These are phyloP conservation scores for Paramecium sexaurelia DNA, from an alignment of 73 alveolate species.

Conservation along the genomic window DNA sequence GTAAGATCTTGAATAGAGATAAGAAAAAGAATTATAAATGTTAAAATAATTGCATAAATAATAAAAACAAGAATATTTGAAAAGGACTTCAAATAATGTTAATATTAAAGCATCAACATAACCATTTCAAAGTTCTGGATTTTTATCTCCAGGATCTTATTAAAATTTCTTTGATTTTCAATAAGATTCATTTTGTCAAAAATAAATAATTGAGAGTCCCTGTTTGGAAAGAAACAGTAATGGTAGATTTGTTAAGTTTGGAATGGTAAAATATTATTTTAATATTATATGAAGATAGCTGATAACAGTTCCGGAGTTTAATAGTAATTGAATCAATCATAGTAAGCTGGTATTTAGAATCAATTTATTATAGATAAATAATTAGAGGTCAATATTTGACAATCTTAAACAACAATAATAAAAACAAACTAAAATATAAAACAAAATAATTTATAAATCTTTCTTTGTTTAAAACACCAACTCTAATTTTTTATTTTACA, in stretches of 20 bases:
- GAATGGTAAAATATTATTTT: neutral
- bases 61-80: neutral
- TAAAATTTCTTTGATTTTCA: neutral
- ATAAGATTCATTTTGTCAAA: neutral
- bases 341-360: neutral
- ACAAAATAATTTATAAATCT: neutral
- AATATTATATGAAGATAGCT: neutral
- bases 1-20: slow-evolving; percentile 9
- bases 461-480: neutral
- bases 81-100: neutral
- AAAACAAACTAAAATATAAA: neutral
- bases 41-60: neutral
- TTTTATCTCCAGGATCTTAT: neutral
- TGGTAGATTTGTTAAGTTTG: neutral
- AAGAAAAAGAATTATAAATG: slow-evolving; percentile 16
- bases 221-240: neutral
- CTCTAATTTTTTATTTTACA: neutral
- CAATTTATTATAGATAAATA: neutral
- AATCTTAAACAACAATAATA: neutral
- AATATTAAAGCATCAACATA: neutral
- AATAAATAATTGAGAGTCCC: neutral
- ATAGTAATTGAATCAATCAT: neutral
- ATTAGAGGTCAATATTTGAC: neutral
- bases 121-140: slow-evolving; percentile 1
- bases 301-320: neutral